These are phyloP conservation scores for Urtica urens DNA, from an alignment of 306 rosid genomes.

Conservation along the genomic window DNA sequence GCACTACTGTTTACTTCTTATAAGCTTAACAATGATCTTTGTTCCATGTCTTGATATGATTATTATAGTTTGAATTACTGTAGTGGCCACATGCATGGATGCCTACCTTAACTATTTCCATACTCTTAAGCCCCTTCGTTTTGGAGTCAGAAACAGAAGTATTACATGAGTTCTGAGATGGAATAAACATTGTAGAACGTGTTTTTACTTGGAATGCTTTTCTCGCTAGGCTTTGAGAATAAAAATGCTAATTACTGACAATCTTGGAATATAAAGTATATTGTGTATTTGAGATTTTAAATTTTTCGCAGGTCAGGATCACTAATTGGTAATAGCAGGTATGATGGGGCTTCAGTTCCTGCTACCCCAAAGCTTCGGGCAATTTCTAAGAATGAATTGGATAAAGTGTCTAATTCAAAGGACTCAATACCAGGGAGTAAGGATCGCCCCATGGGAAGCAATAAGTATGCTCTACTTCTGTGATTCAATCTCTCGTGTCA, in stretches of 20 bases:
- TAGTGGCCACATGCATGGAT: neutral
- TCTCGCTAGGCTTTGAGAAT: too few relatives aligned
- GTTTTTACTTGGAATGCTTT: neutral
- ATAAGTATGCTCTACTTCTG: conserved; percentile 34
- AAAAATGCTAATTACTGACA: too few relatives aligned
- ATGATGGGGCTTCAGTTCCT: conserved; percentile 39
- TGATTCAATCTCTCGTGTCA: conserved; percentile 4
- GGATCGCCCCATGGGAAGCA: conserved; percentile 53
- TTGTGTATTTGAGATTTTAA: neutral
- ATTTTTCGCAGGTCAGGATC: conserved; percentile 49
- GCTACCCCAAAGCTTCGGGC: conserved; percentile 32
- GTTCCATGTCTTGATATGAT: neutral
- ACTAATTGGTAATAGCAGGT: conserved; percentile 34
- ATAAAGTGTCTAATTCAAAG: conserved; percentile 39
- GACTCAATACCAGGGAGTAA: conserved; percentile 41
- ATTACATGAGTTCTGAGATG: neutral
- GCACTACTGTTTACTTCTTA: neutral
- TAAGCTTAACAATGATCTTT: neutral
- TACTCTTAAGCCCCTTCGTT: neutral
- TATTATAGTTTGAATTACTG: neutral
- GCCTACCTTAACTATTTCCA: neutral
- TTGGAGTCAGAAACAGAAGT: neutral
- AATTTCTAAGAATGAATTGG: conserved; percentile 45
- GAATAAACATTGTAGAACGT: neutral
- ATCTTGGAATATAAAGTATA: too few relatives aligned